phyloP scores from a whole-genome alignment of 176 grass and related monocot species.

The Phyllostachys edulis region DNA sequence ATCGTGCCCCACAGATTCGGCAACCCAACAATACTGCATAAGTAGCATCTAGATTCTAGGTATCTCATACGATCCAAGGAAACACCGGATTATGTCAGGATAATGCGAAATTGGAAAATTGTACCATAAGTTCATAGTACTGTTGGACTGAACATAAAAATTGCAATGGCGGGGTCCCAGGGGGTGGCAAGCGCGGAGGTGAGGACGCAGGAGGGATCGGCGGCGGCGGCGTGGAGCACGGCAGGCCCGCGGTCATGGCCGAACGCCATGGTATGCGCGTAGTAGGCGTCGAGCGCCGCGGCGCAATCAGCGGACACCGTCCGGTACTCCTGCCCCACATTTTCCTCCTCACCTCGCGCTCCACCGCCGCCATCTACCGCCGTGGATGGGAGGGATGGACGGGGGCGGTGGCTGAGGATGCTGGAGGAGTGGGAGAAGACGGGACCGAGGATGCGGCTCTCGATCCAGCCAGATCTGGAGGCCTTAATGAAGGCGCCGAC shows the following conservation, averaged over 20 bases:
- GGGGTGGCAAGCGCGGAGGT: conserved; percentile 49
- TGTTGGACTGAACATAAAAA: neutral
- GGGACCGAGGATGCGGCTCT: no score
- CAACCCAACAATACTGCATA: neutral
- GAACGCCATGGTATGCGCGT: conserved; percentile 43
- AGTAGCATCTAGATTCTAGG: neutral
- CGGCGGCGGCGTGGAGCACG: conserved; percentile 37
- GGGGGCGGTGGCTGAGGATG: no score
- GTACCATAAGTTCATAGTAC: no score
- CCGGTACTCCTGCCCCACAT: conserved; percentile 61
- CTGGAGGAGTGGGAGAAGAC: no score
- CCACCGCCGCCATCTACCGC: neutral
- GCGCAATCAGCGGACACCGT: conserved; percentile 58
- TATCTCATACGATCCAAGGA: neutral
- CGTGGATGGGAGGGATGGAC: no score
- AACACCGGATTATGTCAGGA: neutral
- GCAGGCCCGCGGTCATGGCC: conserved; percentile 42
- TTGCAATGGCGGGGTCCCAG: conserved; percentile 20
- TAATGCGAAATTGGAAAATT: neutral
- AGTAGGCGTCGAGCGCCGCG: conserved; percentile 61
- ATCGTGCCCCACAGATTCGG: neutral
- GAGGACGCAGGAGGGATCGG: conserved; percentile 57
- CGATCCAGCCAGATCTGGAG: no score
- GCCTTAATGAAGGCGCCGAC: no score
- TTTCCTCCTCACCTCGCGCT: conserved; percentile 36